These are phyloP conservation scores for Yamadazyma songkhlaensis DNA, from an alignment of 1,139 yeast species.

Conservation along the genomic window DNA sequence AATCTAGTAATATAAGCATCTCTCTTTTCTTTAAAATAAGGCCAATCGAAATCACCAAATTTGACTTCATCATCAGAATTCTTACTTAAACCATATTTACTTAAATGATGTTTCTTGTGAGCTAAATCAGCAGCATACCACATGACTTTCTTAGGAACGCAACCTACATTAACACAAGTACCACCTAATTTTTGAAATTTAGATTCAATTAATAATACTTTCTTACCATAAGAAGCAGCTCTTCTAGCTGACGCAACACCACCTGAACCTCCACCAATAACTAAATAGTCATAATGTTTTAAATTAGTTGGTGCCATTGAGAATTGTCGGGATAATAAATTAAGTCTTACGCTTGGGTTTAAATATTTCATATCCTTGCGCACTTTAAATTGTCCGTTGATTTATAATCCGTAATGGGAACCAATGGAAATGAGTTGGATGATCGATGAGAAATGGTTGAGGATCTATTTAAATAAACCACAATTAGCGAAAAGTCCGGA, in stretches of 20 bases:
- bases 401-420: background rate
- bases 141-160: slow-evolving; percentile 98
- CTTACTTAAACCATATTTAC: slow-evolving; percentile 73
- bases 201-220: slow-evolving; percentile 78
- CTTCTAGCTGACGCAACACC: slow-evolving; percentile 98
- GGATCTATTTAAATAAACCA: no score
- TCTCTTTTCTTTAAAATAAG: slow-evolving; percentile 73
- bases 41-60: slow-evolving; percentile 72
- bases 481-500: no score
- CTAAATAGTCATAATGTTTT: slow-evolving; percentile 81
- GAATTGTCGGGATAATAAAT: slow-evolving; percentile 7
- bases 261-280: slow-evolving; percentile 99
- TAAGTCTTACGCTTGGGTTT: slow-evolving; percentile 9
- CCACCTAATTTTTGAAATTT: slow-evolving; percentile 77
- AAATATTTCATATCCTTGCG: slow-evolving; percentile 1
- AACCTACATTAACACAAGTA: slow-evolving; percentile 98
- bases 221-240: slow-evolving; percentile 92
- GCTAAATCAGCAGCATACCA: slow-evolving; percentile 96
- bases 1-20: slow-evolving; percentile 86
- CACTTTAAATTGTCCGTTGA: background rate
- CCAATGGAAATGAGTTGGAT: background rate
- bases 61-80: slow-evolving; percentile 50
- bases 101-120: slow-evolving; percentile 65
- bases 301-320: slow-evolving; percentile 51
- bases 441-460: no score